Evolutionary conservation across 257 asterid species (phyloP).

Genomic region (Solanum infundibuliforme): DNA sequence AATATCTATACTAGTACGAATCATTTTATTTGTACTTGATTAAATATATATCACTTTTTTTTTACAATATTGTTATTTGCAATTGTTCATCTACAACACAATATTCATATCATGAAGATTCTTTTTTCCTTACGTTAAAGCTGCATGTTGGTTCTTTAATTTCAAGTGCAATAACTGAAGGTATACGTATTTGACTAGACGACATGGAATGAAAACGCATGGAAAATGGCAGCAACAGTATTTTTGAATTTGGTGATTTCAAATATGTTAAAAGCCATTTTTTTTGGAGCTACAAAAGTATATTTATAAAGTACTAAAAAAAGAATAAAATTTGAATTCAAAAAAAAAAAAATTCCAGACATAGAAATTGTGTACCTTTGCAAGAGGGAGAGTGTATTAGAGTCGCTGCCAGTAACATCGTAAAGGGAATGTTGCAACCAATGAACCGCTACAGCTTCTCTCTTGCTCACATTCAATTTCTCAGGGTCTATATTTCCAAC

Average conservation of each 20-base stretch:
- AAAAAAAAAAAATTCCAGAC: background rate
- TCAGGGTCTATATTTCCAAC: constrained; percentile 70
- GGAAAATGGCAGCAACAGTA: background rate
- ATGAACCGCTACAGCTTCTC: constrained; percentile 96
- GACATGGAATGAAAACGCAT: background rate
- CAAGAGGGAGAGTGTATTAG: constrained; percentile 67
- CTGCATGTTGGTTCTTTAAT: background rate
- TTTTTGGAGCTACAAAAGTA: background rate
- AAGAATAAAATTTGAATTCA: background rate
- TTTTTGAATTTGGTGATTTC: background rate
- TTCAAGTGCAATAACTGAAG: background rate
- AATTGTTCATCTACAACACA: background rate
- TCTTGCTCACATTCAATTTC: constrained; percentile 50
- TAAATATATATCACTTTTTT: background rate
- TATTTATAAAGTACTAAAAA: background rate
- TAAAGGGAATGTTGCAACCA: constrained; percentile 97
- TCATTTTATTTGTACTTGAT: background rate
- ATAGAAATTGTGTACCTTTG: constrained; percentile 43
- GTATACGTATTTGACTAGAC: background rate
- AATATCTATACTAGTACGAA: background rate
- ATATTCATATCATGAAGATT: background rate
- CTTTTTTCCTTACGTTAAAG: background rate
- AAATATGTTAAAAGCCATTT: background rate
- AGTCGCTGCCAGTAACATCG: constrained; percentile 86
- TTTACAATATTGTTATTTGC: background rate